Base-by-base conservation (phyloP, 768 basidiomycete genomes). In the Leccinellum albellum region DNA sequence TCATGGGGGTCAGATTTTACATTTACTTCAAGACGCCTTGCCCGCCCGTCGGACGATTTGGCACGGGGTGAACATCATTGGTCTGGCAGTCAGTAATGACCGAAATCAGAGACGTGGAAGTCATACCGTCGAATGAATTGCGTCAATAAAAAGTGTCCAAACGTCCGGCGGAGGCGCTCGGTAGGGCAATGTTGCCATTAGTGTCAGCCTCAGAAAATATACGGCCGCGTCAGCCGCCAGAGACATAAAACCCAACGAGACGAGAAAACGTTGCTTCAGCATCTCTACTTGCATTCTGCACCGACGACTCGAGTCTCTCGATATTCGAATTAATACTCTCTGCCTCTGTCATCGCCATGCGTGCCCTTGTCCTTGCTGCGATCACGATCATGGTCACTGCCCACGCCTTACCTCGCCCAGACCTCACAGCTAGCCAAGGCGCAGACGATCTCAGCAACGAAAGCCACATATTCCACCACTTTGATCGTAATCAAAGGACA, bases 401-500 rank as follows among this genome's bases (percentile, higher is more conserved):
- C 58, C 54, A 60, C 51, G 69, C 66, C 24, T 21, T 63, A 47
- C 69, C 71, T 61, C 63, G 52, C 62, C 61, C 54, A 56, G 54
- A 57, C 71, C 64, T 71, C 53, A 44, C 57, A 53, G 55, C 53
- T 21, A 61, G 56, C 42, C 54, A 55, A 24, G 56, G 33, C 50
- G 58, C 52, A 42, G 26, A 59, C 60, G 58, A 67, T 42, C 56
- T 63, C 55, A 53, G 51, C 26, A 58, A 66, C 55, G 60, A 66
- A 26, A 61, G 50, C 21, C 59, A 70, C 46, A 24, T 66, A 26
- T 68, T 70, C 54, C 68, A 70, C 20, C 68, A 72, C 53, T 31
- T 70, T 48, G 70, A 72, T 51, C 71, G 62, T 15, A 72, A 69
- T 52, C 71, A 54, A 37, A 60, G 57, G 21, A 70, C 67, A 8